Base-by-base conservation (phyloP, 345 rosid genomes). In the Lenwebbia sp. region DNA sequence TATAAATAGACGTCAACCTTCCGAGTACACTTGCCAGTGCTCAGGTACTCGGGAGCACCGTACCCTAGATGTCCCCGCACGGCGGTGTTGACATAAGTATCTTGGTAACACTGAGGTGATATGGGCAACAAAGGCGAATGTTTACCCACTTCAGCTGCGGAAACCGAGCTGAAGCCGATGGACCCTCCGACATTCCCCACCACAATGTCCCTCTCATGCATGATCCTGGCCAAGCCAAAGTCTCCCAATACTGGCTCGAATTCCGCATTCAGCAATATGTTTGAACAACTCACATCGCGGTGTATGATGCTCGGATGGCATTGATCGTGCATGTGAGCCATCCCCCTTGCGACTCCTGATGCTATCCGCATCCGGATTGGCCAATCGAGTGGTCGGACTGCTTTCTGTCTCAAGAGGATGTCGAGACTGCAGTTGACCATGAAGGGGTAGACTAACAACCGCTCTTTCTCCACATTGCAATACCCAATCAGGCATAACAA, bases 21-120 rank as follows among this genome's bases (percentile, higher is more conserved):
- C 19, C 12, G 65, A n/a, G 70, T 58, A 19, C 70, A 62, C 33
- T 14, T 62, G 75, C 75, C 75, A 19, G 40, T 62, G 7, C 0
- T 0, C 40, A 0, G 0, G 74, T 60, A 60, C 74, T 60, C 74
- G 74, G 74, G 74, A 28, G 74, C 74, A 2, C 0, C 0, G 10
- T 60, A 60, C 8, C 74, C 40, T 28, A 60, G 1, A 26, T n/a
- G 33, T 65, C 0, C 5, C 28, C 21, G 74, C 37, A 60, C 37
- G 74, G 0, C 10, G 74, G 37, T 60, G 21, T 60, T 0, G 37
- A 60, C 74, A 6, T 60, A 58, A 60, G 74, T 7, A 60, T 60
- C 21, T 60, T 60, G 74, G 40, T 3, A 60, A 15, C 40, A 2
- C 22, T 0, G 74, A 28, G 40, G 74, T 37, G 74, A 60, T 60